Evolutionary conservation across 192 early-diverging fungal genomes (phyloP).

Genomic region (Coemansia pectinata): DNA sequence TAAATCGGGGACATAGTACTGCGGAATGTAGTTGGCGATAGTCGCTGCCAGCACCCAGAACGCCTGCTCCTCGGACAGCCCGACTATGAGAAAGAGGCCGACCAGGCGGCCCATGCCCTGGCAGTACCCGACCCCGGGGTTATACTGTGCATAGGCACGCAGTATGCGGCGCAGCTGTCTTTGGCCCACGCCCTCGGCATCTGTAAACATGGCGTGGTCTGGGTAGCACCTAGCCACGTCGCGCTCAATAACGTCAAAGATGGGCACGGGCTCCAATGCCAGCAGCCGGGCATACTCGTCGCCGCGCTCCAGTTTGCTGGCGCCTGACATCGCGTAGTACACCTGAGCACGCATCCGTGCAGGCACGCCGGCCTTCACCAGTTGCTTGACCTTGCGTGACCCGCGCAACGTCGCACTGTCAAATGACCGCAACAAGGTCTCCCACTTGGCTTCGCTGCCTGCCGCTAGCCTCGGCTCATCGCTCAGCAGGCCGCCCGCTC

Average conservation of each 20-base stretch:
- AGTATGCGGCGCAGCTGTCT: slow-evolving; percentile 76
- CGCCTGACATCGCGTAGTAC: slow-evolving; percentile 47
- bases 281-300: slow-evolving; percentile 40
- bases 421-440: slow-evolving; percentile 37
- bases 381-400: slow-evolving; percentile 54
- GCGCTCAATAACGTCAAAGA: slow-evolving; percentile 89
- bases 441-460: slow-evolving; percentile 38
- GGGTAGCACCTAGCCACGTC: slow-evolving; percentile 90
- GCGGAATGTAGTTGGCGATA: slow-evolving; percentile 71
- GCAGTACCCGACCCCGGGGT: slow-evolving; percentile 86
- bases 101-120: slow-evolving; percentile 96
- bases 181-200: slow-evolving; percentile 70
- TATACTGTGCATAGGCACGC: slow-evolving; percentile 85
- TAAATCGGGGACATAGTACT: slow-evolving; percentile 76
- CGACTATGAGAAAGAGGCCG: slow-evolving; percentile 86
- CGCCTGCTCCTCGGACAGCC: slow-evolving; percentile 76
- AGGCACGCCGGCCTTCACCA: slow-evolving; percentile 49
- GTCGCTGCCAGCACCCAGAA: slow-evolving; percentile 88
- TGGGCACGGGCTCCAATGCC: slow-evolving; percentile 37
- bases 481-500: slow-evolving; percentile 2
- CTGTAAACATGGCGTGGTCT: slow-evolving; percentile 79
- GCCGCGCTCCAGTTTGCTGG: slow-evolving; percentile 6
- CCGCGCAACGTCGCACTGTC: slow-evolving; percentile 34
- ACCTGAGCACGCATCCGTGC: slow-evolving; percentile 29
- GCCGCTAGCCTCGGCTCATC: slow-evolving; percentile 2